phyloP scores from a whole-genome alignment of 257 asterid genomes.

The Verbena officinalis region DNA sequence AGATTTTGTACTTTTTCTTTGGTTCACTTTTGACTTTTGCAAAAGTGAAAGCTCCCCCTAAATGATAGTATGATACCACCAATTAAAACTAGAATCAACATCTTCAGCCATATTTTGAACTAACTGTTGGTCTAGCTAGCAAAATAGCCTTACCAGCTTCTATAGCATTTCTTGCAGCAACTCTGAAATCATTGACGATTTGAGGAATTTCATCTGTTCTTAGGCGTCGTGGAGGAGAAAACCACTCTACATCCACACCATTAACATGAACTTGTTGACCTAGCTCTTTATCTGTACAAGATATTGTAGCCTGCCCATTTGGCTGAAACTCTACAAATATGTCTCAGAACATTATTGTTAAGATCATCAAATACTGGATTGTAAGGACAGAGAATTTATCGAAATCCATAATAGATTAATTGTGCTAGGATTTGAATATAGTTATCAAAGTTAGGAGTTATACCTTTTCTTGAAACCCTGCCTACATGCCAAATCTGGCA shows the following conservation, averaged over 20 bases:
- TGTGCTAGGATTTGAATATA: too few relatives aligned
- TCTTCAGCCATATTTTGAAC: background rate
- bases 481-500: slow-evolving; percentile 58
- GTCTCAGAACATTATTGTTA: background rate
- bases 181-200: slow-evolving; percentile 53
- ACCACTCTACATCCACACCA: slow-evolving; percentile 31
- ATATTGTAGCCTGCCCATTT: slow-evolving; percentile 55
- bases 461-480: slow-evolving; percentile 34
- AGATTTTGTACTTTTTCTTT: too few relatives aligned
- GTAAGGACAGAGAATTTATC: background rate
- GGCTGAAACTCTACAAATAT: slow-evolving; percentile 45
- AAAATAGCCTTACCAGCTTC: slow-evolving; percentile 51
- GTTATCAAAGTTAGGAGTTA: too few relatives aligned
- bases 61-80: too few relatives aligned
- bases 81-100: background rate
- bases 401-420: background rate
- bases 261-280: slow-evolving; percentile 37
- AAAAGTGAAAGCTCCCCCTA: too few relatives aligned
- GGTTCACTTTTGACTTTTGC: too few relatives aligned
- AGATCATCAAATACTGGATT: background rate
- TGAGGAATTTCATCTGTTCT: slow-evolving; percentile 51
- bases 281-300: slow-evolving; percentile 45
- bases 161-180: slow-evolving; percentile 63
- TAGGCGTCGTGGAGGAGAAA: slow-evolving; percentile 53
- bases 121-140: background rate